phyloP scores from a whole-genome alignment of 1,284 basidiomycete genomes.

The Apiotrichum domesticum region DNA sequence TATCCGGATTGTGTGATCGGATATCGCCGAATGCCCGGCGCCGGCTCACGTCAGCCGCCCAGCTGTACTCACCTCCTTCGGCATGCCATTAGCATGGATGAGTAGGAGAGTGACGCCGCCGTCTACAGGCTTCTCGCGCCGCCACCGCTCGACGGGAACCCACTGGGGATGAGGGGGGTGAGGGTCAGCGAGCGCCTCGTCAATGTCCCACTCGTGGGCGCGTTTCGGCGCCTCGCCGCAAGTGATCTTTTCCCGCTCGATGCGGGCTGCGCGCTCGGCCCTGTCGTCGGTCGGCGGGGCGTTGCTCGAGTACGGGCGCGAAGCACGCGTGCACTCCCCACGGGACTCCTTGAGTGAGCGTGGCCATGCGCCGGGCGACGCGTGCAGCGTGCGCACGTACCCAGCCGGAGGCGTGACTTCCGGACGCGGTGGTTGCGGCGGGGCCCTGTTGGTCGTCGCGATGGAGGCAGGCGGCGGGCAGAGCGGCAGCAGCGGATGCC shows the following conservation, averaged over 20 bases:
- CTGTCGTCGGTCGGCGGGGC: background rate
- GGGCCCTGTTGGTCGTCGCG: background rate
- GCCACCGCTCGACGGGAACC: conserved; percentile 22
- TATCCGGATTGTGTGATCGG: no score
- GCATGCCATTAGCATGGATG: conserved; percentile 73
- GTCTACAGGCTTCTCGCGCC: background rate
- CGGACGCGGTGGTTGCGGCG: background rate
- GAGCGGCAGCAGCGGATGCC: background rate
- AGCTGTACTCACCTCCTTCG: conserved; percentile 60
- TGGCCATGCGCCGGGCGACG: conserved; percentile 1
- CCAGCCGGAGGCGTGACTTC: background rate
- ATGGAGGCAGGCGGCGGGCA: background rate
- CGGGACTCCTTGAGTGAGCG: background rate
- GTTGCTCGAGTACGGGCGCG: background rate
- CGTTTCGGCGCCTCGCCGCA: background rate
- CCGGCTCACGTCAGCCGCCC: no score
- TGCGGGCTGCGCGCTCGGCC: background rate
- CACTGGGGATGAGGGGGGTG: conserved; percentile 46
- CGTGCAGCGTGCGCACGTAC: background rate
- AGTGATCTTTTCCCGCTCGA: background rate
- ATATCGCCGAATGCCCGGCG: no score
- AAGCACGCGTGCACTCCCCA: background rate
- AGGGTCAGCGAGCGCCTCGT: background rate
- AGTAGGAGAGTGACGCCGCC: conserved; percentile 61
- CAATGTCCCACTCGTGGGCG: background rate